Base-by-base conservation (phyloP, 805 yeast genomes). In the Ogataea populi-albae region DNA sequence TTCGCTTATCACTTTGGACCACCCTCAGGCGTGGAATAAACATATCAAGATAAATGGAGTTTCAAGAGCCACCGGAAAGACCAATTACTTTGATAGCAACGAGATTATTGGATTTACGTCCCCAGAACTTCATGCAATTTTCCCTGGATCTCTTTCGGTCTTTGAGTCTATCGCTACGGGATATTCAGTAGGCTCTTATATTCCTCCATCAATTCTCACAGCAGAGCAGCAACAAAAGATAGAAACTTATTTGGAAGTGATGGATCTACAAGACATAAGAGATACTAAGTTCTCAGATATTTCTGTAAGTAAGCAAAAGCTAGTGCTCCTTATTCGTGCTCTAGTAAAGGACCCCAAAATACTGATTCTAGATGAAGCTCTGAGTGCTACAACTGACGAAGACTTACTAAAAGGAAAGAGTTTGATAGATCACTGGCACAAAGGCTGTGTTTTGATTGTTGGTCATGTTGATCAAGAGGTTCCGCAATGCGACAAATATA, bases 1-100 rank as follows among this genome's bases (percentile, higher is more conserved):
- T 11, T 77, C 97, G 2, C 58, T 93, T 30, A 68, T 91, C 19
- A 88, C 96, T 0, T 88, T 95, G 4, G 98, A 91, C 50, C 98
- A 91, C 56, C 98, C 98, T 1, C 96, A 91, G 61, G 81, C 96
- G 2, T 91, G 98, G 98, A 81, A 77, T 47, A 71, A 77, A 4
- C 75, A 72, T 16, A 70, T 93, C 16, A 60, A 65, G 6, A 65
- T 87, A 30, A 71, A 82, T 47, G 87, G 88, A 0, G 69, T 70
- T 21, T 73, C 79, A 6, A 71, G 97, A 26, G 72, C 71, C 40
- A 79, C 89, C 0, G 98, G 98, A 2, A 67, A 64, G 25, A 75
- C 81, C 11, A 79, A 77, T 41, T 89, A 83, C 54, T 87, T 86
- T 52, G 84, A 81, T 32, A 79, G 86, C 41, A 91, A 91, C 61